A percentile compares a stretch with the other conserved stretches of the same genome.
Conservation (phyloP, 2,329 filamentous ascomycete species). For the Dothideomycetes sp. region DNA sequence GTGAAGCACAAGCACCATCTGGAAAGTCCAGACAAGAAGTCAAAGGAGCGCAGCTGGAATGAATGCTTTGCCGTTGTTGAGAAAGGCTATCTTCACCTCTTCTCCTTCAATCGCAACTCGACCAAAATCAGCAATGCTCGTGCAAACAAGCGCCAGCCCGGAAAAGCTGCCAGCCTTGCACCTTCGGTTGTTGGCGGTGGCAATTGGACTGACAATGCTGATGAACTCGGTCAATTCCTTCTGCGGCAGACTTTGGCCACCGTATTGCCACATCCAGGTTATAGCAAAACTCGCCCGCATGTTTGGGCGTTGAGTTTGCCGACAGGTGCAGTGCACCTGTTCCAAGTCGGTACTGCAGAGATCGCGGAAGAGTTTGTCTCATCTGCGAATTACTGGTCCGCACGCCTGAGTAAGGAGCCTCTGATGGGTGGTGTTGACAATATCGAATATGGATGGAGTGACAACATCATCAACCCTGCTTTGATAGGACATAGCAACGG, state of each 20-base stretch:
- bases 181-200: conserved; percentile 78
- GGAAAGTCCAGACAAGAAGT: conserved; percentile 80
- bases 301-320: conserved; percentile 92
- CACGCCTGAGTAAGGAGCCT: conserved; percentile 85
- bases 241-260: conserved; percentile 89
- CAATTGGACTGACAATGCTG: conserved; percentile 97
- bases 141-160: conserved; percentile 10
- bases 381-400: conserved; percentile 96
- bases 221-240: conserved; percentile 76
- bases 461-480: conserved; percentile 58
- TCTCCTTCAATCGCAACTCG: conserved; percentile 73
- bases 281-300: conserved; percentile 80
- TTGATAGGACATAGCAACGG: conserved; percentile 23
- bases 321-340: conserved; percentile 91
- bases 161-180: conserved; percentile 30
- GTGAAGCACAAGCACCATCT: conserved; percentile 95
- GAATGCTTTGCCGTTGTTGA: conserved; percentile 95
- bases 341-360: conserved; percentile 91
- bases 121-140: conserved; percentile 36
- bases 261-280: conserved; percentile 79
- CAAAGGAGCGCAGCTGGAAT: conserved; percentile 88
- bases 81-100: conserved; percentile 86
- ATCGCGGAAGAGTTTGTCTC: conserved; percentile 91
- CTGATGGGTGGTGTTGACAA: conserved; percentile 89
- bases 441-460: conserved; percentile 95